Base-by-base conservation (phyloP, 768 basidiomycete genomes). In the Auricularia cornea region DNA sequence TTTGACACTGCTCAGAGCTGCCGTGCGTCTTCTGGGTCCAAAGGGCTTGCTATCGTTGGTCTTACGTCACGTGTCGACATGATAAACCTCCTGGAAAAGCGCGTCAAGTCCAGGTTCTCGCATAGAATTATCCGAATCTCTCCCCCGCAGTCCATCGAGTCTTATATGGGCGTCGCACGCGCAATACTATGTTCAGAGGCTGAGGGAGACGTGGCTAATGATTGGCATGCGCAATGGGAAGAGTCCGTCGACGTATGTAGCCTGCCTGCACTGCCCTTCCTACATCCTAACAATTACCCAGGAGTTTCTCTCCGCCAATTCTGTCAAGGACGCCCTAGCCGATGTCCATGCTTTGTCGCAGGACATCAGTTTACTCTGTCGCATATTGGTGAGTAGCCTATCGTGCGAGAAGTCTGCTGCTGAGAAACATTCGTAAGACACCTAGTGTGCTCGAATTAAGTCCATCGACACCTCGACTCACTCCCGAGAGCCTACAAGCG, bases 61-160 rank as follows among this genome's bases (percentile, higher is more conserved):
- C 74, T 94, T 12, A 94, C 94, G 1, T 86, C 85, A 33, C 86
- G 94, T 10, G 81, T 95, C 28, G 94, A 98, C 69, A 89, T 92
- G 20, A 82, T 98, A 64, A 89, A 91, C 66, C 75, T 90, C 2
- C 79, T 99, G 20, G 97, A 99, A 73, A 99, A 99, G 73, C 83
- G 97, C 52, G 97, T 99, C 59, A 97, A 98, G 75, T 97, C 94
- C 67, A 85, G 97, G 3, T 99, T 98, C 76, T 98, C 95, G 1
- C 93, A 94, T 33, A 81, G 97, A 62, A 90, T 93, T 69, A 80
- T 95, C 62, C 84, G 92, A 57, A 87, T 92, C 5, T 81, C 85
- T 0, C 83, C 89, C 16, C 85, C 87, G 2, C 69, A 76, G 3
- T 76, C 75, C 10, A 64, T 85, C 1, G 73, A 77, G 3, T 75